Conservation (phyloP, 1,139 yeast species). For the Protomyces arabidopsidicola region DNA sequence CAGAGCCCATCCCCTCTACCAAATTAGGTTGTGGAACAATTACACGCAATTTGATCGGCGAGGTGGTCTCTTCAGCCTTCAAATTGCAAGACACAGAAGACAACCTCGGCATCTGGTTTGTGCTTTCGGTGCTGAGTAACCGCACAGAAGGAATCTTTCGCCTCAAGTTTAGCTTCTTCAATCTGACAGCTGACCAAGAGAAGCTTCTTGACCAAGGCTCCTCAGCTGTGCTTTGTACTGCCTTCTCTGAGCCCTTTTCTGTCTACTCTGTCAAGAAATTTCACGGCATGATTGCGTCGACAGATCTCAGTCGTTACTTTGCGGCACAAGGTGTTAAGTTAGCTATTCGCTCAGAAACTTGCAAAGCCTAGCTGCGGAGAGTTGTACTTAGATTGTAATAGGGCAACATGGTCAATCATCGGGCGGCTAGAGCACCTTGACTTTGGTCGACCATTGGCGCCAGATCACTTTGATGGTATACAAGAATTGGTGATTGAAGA, state of each 20-base stretch:
- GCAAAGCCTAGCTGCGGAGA: not conserved
- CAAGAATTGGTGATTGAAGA: constrained; percentile 2
- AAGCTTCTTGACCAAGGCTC: constrained; percentile 33
- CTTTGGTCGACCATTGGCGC: constrained; percentile 10
- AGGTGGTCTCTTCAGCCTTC: constrained; percentile 43
- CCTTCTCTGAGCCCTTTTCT: constrained; percentile 41
- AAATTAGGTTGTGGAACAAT: constrained; percentile 31
- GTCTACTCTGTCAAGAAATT: constrained; percentile 45
- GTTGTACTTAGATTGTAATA: too few relatives aligned
- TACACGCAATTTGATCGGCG: constrained; percentile 45
- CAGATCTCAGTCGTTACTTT: constrained; percentile 44
- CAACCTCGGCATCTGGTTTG: constrained; percentile 45
- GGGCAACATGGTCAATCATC: too few relatives aligned
- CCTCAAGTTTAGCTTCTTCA: constrained; percentile 42
- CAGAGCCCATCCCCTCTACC: not conserved
- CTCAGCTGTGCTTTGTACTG: constrained; percentile 39
- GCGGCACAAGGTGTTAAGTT: constrained; percentile 47
- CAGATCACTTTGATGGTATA: constrained; percentile 20
- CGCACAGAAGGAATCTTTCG: constrained; percentile 46
- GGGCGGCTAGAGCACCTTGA: constrained; percentile 4
- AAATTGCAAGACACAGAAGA: constrained; percentile 42
- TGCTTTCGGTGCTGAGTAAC: constrained; percentile 45
- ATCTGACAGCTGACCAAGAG: constrained; percentile 35
- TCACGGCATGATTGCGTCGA: constrained; percentile 47
- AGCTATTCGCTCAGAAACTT: constrained; percentile 40